phyloP scores from a whole-genome alignment of 176 grass and related monocot genomes.

The Zea luxurians region DNA sequence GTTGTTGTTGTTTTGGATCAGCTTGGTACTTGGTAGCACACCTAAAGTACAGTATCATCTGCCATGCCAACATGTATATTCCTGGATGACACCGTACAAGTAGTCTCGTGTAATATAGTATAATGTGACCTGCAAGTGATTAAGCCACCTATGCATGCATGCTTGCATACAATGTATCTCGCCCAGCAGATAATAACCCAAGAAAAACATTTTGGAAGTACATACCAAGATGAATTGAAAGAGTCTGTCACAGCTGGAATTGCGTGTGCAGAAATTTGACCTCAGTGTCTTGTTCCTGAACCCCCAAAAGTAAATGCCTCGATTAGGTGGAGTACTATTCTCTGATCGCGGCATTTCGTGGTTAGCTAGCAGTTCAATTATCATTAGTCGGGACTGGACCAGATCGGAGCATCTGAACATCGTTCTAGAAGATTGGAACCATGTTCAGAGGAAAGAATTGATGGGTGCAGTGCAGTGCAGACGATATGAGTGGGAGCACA shows the following conservation, averaged over 20 bases:
- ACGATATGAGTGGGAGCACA: too few relatives aligned
- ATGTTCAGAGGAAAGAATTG: not conserved
- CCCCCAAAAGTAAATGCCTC: constrained; percentile 10
- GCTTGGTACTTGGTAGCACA: constrained; percentile 7
- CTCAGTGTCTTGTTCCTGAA: not conserved
- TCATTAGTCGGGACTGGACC: not conserved
- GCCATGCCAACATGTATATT: constrained; percentile 12
- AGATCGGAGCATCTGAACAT: not conserved
- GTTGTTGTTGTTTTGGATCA: not conserved
- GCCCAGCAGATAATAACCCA: not conserved
- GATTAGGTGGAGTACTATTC: constrained; percentile 2
- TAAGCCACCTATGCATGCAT: not conserved
- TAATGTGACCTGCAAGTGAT: not conserved
- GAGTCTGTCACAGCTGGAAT: constrained; percentile 14
- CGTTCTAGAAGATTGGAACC: not conserved
- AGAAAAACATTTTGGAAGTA: constrained; percentile 5
- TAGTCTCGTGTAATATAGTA: not conserved
- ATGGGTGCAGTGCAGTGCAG: too few relatives aligned
- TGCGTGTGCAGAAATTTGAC: constrained; percentile 33
- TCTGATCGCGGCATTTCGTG: constrained; percentile 1
- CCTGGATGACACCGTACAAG: not conserved
- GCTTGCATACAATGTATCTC: constrained; percentile 15
- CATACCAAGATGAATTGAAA: not conserved
- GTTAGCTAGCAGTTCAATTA: constrained; percentile 4
- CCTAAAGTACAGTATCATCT: not conserved